These are phyloP conservation scores for Hordeum marinum DNA, from an alignment of 176 grass and related monocot genomes.

Conservation along the genomic window DNA sequence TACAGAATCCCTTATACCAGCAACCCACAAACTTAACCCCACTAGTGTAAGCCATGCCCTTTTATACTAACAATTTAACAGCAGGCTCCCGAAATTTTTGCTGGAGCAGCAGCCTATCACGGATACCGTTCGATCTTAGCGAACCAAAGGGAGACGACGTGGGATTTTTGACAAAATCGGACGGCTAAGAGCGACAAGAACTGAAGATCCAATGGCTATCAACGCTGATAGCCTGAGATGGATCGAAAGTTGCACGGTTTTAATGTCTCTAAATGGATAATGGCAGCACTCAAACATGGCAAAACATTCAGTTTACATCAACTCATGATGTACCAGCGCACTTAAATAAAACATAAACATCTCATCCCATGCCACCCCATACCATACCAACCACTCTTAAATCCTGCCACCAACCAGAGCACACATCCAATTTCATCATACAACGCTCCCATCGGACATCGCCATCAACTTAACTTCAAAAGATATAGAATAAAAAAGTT, in stretches of 20 bases:
- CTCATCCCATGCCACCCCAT: slow-evolving; percentile 11
- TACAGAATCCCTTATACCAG: slow-evolving; percentile 2
- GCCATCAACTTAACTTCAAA: background rate
- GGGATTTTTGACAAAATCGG: too few relatives aligned
- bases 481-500: background rate
- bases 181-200: too few relatives aligned
- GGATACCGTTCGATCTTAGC: too few relatives aligned
- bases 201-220: too few relatives aligned
- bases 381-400: slow-evolving; percentile 36
- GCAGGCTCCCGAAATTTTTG: too few relatives aligned
- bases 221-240: too few relatives aligned
- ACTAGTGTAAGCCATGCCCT: background rate
- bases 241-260: too few relatives aligned
- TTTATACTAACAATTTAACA: background rate
- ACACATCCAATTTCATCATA: slow-evolving; percentile 30
- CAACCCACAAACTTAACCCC: background rate
- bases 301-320: slow-evolving; percentile 13
- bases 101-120: too few relatives aligned
- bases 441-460: slow-evolving; percentile 30
- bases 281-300: background rate
- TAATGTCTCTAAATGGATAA: background rate
- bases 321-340: background rate
- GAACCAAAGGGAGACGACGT: too few relatives aligned
- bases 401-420: slow-evolving; percentile 36
- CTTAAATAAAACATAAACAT: slow-evolving; percentile 19